Evolutionary conservation across 495 filamentous ascomycete genomes (phyloP), one percentile per base, ranked within the genome.

Genomic region (Tricharina praecox): DNA sequence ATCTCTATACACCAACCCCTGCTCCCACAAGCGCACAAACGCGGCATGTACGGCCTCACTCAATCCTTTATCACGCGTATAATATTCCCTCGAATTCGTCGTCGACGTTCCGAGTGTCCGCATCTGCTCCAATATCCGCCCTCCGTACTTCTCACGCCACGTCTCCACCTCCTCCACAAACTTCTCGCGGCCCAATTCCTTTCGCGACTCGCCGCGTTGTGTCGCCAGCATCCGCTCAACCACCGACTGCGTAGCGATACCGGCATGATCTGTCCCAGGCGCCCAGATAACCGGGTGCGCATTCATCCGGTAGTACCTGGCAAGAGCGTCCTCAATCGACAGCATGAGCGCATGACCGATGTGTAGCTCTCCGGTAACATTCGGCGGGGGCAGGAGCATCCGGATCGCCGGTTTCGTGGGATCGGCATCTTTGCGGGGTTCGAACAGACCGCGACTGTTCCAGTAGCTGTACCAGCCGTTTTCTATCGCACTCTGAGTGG

Each of bases 141-240:
- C 55, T 49, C 79, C 76, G 53, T 83, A 82, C 45, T 78, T 70
- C 41, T 78, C 64, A 60, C 81, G 82, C 81, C 81, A 85, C 13
- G 72, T 73, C 70, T 74, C 76, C 11, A 79, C 74, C 37, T 68
- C 65, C 10, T 78, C 65, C 4, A 73, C 62, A 59, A 85, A 78
- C 32, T 62, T 63, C 21, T 68, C 56, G 41, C 81, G 69, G 39
- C 79, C 78, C 23, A 84, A 62, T 52, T 83, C 79, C 51, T 79
- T 67, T 38, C 79, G 68, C 9, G 75, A 78, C 65, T 78, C 73
- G 55, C 75, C 66, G 52, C 77, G 67, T 49, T 72, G 69, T 62
- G 77, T 72, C 69, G 72, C 80, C 15, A 85, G 66, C 75, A 77
- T 78, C 58, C 82, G 82, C 65, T 84, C 81, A 21, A 85, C 78